Conservation (phyloP, 2,329 filamentous ascomycete species). For the Sclerotinia subarctica region DNA sequence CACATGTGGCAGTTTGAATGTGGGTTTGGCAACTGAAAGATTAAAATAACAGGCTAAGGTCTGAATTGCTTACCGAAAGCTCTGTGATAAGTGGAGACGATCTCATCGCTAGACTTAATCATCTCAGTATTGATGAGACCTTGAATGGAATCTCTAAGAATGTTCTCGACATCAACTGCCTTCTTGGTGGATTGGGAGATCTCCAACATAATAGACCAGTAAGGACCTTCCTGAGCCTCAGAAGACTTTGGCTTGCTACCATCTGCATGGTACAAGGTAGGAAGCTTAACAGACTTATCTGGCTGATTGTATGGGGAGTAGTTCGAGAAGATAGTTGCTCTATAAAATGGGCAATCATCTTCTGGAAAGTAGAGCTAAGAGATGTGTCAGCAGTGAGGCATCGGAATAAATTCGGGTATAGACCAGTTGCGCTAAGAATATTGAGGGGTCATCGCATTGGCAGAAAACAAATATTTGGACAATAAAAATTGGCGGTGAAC, state of each 20-base stretch:
- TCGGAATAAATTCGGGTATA: background rate
- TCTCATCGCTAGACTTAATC: constrained; percentile 86
- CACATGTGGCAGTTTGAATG: background rate
- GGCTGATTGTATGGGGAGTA: constrained; percentile 99
- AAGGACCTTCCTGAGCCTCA: constrained; percentile 80
- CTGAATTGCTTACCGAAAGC: constrained; percentile 55
- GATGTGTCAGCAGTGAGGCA: constrained; percentile 30
- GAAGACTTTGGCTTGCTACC: constrained; percentile 74
- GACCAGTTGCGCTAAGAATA: background rate
- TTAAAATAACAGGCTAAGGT: background rate
- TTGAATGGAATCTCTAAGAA: constrained; percentile 89
- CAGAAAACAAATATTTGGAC: constrained; percentile 1
- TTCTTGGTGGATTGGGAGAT: constrained; percentile 95
- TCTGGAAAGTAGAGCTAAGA: constrained; percentile 91
- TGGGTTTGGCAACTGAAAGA: background rate
- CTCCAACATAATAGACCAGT: constrained; percentile 99
- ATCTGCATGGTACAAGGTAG: constrained; percentile 80
- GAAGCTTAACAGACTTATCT: constrained; percentile 73
- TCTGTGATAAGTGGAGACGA: constrained; percentile 97
- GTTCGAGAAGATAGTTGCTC: constrained; percentile 99
- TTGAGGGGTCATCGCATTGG: constrained; percentile 11
- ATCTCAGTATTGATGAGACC: constrained; percentile 97
- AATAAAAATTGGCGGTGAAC: constrained; percentile 32
- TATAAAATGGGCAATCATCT: constrained; percentile 98
- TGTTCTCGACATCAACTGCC: constrained; percentile 80